Evolutionary conservation across 257 asterid species (phyloP), one percentile per base, ranked within the genome.

Genomic region (Solanum sparsipilum): DNA sequence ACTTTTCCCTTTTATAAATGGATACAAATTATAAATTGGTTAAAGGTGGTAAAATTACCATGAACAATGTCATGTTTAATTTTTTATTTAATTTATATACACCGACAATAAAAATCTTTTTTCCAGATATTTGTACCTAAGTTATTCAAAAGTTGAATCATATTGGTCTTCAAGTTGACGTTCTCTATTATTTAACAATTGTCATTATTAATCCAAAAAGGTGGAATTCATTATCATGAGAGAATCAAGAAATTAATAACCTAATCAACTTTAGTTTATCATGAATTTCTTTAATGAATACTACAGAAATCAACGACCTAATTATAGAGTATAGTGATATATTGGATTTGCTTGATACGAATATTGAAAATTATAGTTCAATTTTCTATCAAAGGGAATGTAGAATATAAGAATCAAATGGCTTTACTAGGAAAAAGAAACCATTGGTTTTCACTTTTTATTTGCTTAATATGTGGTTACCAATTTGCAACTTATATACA

Each of bases 21-120:
- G 89, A 92, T 88, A 88, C 90, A 90, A 90, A 89, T 89, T 89
- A 92, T 91, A 90, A 88, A 91, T 89, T 83, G 86, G 90, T 93
- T 87, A 91, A 92, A 90, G 88, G 92, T 91, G 75, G 6, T 68
- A 13, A 15, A 29, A 27, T 29, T 70, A 29, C 5, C 38, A 29
- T 3, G 74, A 70, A 15, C 36, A 71, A 3, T 71, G 12, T 18
- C 27, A 73, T 13, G 81, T 73, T 73, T 73, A 73, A 73, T 34
- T 34, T 73, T 71, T 0, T 31, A 16, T 72, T 72, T 34, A 72
- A 32, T 21, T 72, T 72, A 72, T 72, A 72, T 32, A 72, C 8
- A 32, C 13, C 0, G 8, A 71, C 25, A 13, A 15, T 31, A 29
- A 27, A 3, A 68, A 65, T 11, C 1, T 0, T 27, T 27, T 73